Conservation (phyloP, 495 filamentous ascomycete species). For the Cercophora samala region DNA sequence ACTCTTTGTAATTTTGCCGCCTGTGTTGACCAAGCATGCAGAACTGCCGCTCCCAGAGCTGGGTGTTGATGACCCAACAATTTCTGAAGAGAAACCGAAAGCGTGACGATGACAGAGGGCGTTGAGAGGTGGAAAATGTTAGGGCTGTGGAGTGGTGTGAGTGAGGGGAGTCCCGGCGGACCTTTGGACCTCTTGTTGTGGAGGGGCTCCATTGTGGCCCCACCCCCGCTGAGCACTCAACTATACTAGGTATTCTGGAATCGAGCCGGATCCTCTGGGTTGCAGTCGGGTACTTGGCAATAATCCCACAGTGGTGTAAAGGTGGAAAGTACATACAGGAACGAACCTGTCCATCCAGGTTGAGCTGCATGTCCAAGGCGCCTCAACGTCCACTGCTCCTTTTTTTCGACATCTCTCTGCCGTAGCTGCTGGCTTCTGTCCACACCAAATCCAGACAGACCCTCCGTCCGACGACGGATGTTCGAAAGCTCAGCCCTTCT, state of each 20-base stretch:
- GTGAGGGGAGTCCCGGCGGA: not conserved
- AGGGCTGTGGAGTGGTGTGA: not conserved
- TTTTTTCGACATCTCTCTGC: slow-evolving; percentile 10
- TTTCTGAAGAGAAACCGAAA: not conserved
- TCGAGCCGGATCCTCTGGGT: slow-evolving; percentile 23
- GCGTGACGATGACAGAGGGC: not conserved
- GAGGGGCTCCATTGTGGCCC: slow-evolving; percentile 16
- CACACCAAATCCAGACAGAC: not conserved
- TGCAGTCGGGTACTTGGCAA: slow-evolving; percentile 24
- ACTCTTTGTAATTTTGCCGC: not conserved
- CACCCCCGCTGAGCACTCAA: slow-evolving; percentile 16
- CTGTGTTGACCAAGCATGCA: not conserved
- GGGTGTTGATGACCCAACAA: not conserved
- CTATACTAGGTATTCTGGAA: slow-evolving; percentile 32
- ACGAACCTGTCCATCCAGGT: slow-evolving; percentile 20
- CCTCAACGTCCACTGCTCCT: slow-evolving; percentile 19
- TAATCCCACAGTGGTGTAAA: not conserved
- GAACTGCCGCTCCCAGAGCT: not conserved
- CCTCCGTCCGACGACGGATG: not conserved
- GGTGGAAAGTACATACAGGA: slow-evolving; percentile 19
- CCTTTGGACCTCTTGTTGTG: slow-evolving; percentile 1
- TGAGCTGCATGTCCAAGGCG: slow-evolving; percentile 18
- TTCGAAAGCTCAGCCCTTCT: not conserved
- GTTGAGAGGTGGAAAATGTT: not conserved
- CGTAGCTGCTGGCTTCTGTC: slow-evolving; percentile 2